Conservation (phyloP, 495 filamentous ascomycete species). For the Niebla homalea region DNA sequence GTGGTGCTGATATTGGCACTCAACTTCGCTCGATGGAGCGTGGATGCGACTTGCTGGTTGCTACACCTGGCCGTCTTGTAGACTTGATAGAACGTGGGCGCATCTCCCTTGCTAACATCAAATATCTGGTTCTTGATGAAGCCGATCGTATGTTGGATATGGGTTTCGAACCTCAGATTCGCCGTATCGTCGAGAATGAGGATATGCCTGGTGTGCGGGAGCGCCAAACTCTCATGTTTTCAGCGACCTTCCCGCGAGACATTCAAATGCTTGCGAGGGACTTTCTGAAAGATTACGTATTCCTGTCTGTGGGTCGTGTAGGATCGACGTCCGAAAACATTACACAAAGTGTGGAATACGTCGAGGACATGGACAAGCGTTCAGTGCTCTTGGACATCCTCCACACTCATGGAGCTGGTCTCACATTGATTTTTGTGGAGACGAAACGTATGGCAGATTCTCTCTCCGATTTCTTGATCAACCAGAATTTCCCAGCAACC, state of each 20-base stretch:
- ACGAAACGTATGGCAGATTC: conserved; percentile 99
- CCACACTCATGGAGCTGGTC: conserved; percentile 81
- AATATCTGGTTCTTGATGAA: conserved; percentile 97
- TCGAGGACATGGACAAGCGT: conserved; percentile 94
- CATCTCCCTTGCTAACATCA: conserved; percentile 92
- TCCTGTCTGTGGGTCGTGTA: conserved; percentile 96
- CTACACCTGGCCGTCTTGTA: conserved; percentile 91
- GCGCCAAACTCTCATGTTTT: conserved; percentile 99
- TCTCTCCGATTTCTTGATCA: conserved; percentile 92
- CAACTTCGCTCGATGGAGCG: conserved; percentile 96
- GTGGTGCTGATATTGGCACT: conserved; percentile 94
- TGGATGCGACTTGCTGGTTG: conserved; percentile 92
- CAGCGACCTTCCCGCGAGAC: conserved; percentile 94
- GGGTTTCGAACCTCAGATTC: conserved; percentile 99
- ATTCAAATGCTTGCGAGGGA: conserved; percentile 98
- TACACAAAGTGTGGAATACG: conserved; percentile 96
- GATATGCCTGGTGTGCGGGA: conserved; percentile 80
- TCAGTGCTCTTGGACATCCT: conserved; percentile 94
- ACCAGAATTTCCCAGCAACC: conserved; percentile 96
- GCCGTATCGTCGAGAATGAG: conserved; percentile 92
- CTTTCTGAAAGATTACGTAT: conserved; percentile 96
- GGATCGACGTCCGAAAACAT: conserved; percentile 99
- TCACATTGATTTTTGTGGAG: conserved; percentile 96
- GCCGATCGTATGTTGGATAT: conserved; percentile 99
- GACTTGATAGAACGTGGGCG: conserved; percentile 97